phyloP scores from a whole-genome alignment of 1,284 basidiomycete species.

The Irpex rosettiformis region DNA sequence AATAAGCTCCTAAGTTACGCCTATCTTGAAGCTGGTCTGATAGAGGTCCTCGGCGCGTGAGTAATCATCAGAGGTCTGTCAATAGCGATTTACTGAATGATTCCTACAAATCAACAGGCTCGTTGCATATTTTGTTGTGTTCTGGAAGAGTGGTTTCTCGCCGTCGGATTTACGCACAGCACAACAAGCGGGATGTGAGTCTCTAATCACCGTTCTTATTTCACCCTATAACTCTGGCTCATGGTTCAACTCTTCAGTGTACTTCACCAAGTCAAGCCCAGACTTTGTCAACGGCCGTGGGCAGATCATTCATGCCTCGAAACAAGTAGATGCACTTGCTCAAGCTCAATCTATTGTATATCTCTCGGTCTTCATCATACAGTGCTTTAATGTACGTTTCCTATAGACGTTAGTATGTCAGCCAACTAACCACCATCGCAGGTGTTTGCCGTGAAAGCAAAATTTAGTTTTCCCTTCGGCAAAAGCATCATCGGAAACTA shows the following conservation, averaged over 20 bases:
- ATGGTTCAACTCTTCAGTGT: slow-evolving; percentile 26
- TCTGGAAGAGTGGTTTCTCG: slow-evolving; percentile 58
- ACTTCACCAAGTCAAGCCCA: slow-evolving; percentile 47
- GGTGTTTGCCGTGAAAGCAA: slow-evolving; percentile 69
- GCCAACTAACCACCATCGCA: too few species aligned
- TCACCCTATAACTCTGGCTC: background rate
- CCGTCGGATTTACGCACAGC: slow-evolving; percentile 51
- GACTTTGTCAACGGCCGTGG: slow-evolving; percentile 56
- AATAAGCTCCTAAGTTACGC: slow-evolving; percentile 61
- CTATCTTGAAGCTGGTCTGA: slow-evolving; percentile 63
- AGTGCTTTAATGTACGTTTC: slow-evolving; percentile 63
- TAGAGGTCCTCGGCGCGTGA: slow-evolving; percentile 50
- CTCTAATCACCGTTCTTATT: background rate
- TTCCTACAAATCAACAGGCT: slow-evolving; percentile 34
- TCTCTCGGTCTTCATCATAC: slow-evolving; percentile 62
- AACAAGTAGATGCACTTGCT: slow-evolving; percentile 56
- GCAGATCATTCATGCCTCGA: slow-evolving; percentile 36
- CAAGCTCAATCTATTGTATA: slow-evolving; percentile 63
- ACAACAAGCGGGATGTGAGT: slow-evolving; percentile 40
- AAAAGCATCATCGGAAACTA: slow-evolving; percentile 51
- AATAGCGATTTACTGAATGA: background rate
- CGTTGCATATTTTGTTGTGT: slow-evolving; percentile 63
- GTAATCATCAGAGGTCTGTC: slow-evolving; percentile 21
- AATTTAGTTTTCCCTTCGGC: slow-evolving; percentile 61
- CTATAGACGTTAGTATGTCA: background rate